Evolutionary conservation across 2,329 filamentous ascomycete species (phyloP).

Genomic region (Ceratocystis ficicola): DNA sequence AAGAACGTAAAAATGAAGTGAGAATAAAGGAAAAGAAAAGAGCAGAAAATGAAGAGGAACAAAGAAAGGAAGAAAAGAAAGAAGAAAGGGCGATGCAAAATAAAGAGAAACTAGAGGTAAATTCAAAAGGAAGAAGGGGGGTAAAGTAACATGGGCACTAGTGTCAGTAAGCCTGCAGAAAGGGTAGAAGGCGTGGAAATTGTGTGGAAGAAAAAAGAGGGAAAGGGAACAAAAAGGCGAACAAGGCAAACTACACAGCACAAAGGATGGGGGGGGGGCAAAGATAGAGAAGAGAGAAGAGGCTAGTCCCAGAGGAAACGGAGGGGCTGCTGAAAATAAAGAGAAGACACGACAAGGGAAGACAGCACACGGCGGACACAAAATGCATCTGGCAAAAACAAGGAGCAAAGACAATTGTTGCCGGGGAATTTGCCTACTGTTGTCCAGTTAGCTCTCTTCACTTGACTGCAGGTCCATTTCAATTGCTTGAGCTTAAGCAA

Average conservation of each 20-base stretch:
- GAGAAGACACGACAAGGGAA: conserved; percentile 6
- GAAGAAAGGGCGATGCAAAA: background rate
- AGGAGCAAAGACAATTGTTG: conserved; percentile 8
- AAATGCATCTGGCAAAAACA: conserved; percentile 9
- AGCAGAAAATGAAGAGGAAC: background rate
- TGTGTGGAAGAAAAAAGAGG: conserved; percentile 10
- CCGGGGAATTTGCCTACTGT: conserved; percentile 2
- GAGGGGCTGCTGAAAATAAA: conserved; percentile 17
- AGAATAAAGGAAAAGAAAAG: background rate
- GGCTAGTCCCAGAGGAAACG: conserved; percentile 10
- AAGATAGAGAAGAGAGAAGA: background rate
- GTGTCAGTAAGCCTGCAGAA: conserved; percentile 2
- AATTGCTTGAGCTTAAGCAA: conserved; percentile 5
- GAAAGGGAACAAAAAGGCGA: conserved; percentile 1
- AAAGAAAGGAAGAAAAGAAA: background rate
- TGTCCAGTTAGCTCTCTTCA: background rate
- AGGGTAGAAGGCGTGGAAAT: conserved; percentile 18
- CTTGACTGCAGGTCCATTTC: background rate
- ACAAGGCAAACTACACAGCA: conserved; percentile 5
- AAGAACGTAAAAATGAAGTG: background rate
- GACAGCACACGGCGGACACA: background rate
- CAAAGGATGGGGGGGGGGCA: conserved; percentile 3
- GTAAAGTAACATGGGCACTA: conserved; percentile 7
- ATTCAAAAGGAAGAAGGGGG: conserved; percentile 4
- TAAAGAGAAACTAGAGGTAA: background rate